Evolutionary conservation across 2,329 filamentous ascomycete species (phyloP), one percentile per base, ranked within the genome.

Genomic region (Rutstroemia sp.): DNA sequence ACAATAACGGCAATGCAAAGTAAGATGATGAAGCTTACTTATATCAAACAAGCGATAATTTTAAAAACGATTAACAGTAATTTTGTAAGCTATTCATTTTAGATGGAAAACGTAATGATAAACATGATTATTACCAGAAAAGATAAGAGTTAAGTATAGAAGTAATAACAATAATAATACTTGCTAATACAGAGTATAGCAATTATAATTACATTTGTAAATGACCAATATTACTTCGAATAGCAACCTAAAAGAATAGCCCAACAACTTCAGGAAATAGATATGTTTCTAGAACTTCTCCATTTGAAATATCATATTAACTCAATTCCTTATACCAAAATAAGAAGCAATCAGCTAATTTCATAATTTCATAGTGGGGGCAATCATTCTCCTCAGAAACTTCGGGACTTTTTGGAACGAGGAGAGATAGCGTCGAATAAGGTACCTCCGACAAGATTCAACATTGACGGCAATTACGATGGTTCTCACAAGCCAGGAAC

Each of bases 341-440:
- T 23, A 45, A 68, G 64, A 34, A 23, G 65, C 2, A 67, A 69
- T 19, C 42, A 45, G 42, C 42, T 45, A 14, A 45, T 23, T 45
- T 45, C n/a, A 45, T 45, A 45, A 45, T 45, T 45, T 45, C 42
- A 19, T 45, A 45, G 42, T 1, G 69, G 72, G 30, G 67, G 64
- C 34, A 30, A 65, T 1, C 66, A 68, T 10, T 58, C 61, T 5
- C 58, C 70, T 1, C 61, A 65, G 5, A 67, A 68, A 21, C 64
- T 73, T 44, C 72, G 71, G 71, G 57, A 69, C 1, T 53, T 73
- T 7, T 54, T 91, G 19, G 80, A 84, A 67, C 83, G 86, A 68
- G 87, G 87, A 12, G 77, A 89, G 5, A 84, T 89, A 66, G 87
- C 88, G 27, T 83, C 88, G 66, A 79, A 70, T 42, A 68, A 72